Base-by-base conservation (phyloP, 176 grass and related monocot genomes). In the Typha latifolia region DNA sequence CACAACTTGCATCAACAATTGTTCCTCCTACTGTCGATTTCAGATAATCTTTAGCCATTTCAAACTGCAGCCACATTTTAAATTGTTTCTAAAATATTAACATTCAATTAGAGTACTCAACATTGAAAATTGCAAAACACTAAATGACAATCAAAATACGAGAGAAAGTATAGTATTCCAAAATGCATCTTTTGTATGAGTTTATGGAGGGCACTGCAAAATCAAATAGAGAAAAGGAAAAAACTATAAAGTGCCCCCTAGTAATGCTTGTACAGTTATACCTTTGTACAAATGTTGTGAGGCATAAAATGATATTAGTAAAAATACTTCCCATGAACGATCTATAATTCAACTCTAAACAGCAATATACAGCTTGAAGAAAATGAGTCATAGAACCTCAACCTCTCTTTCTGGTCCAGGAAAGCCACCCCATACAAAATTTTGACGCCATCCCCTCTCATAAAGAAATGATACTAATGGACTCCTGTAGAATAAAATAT, bases 391-490 rank as follows among this genome's bases (percentile, higher is more conserved):
- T 22, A 67, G 66, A 52, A 96, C 88, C 92, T 96, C 88, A 52
- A 96, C 92, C 92, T 96, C 93, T 89, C 15, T 89, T 72, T 89
- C 82, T 52, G 77, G 75, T 24, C 93, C 88, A 64, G 93, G 93
- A 51, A 96, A 91, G 72, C 93, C 93, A 78, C 80, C 80, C 93
- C 93, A 96, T 48, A 82, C 14, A 22, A 96, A 96, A 86, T 86
- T 96, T 74, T 89, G 93, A 14, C 93, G 85, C 88, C 93, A 96
- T 47, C 93, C 93, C 82, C 88, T 88, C 63, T 96, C 88, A 63
- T 96, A 96, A 62, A 96, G 82, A 89, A 86, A 96, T 20, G 88
- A 91, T 67, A 96, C 80, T 57, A 96, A 59, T 15, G 75, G 80
- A 49, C 48, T 91, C 78, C 88, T 96, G 84, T 69, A 5, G 12